Conservation (phyloP, 495 filamentous ascomycete species). For the Lasiosphaeria miniovina region DNA sequence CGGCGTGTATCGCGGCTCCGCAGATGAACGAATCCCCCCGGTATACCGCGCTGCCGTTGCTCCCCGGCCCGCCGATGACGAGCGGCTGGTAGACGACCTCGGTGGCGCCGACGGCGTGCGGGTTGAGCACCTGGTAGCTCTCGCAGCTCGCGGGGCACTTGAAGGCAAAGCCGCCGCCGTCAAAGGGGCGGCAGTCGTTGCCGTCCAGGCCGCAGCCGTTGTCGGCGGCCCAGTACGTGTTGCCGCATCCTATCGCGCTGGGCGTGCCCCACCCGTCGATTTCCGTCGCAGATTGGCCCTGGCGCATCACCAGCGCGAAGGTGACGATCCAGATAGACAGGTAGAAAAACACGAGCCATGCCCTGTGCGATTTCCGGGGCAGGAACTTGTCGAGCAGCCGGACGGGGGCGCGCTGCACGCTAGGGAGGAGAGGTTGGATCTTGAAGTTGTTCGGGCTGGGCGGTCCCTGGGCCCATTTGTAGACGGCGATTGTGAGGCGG, state of each 20-base stretch:
- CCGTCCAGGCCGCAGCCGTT: conserved; percentile 80
- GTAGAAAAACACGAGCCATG: conserved; percentile 56
- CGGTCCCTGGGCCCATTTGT: conserved; percentile 70
- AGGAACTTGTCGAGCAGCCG: conserved; percentile 58
- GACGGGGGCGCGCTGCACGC: conserved; percentile 65
- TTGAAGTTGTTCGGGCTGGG: conserved; percentile 58
- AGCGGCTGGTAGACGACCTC: conserved; percentile 67
- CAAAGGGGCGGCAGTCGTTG: conserved; percentile 77
- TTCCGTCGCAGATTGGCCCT: conserved; percentile 59
- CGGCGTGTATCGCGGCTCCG: conserved; percentile 74
- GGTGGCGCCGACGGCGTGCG: conserved; percentile 69
- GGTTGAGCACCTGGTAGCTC: conserved; percentile 62
- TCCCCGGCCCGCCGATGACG: conserved; percentile 68
- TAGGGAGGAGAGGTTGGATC: conserved; percentile 67
- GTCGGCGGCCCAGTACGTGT: conserved; percentile 60
- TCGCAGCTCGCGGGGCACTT: conserved; percentile 76
- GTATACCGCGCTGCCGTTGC: conserved; percentile 54
- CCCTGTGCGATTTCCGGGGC: conserved; percentile 60
- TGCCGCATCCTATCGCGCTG: conserved; percentile 63
- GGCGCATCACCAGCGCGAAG: conserved; percentile 64
- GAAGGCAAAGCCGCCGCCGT: conserved; percentile 65
- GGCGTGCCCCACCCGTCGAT: conserved; percentile 69
- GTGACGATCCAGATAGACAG: conserved; percentile 69
- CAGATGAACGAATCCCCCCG: conserved; percentile 84
- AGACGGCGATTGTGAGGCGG: conserved; percentile 39